Base-by-base conservation (phyloP, 371 early-diverging fungal species). In the Apophysomyces variabilis region DNA sequence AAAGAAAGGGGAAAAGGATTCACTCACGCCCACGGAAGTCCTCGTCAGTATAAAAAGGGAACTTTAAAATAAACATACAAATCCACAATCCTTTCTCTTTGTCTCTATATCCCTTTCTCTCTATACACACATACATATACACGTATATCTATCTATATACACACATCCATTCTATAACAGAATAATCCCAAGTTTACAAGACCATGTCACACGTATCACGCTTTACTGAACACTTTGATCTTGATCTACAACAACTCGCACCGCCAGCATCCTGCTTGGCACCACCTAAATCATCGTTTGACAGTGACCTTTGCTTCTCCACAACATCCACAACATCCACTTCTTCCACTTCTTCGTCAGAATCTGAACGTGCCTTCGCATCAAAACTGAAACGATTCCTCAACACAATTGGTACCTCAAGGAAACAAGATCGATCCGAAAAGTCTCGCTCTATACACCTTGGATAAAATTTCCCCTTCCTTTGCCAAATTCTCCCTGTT, bases 351-450 rank as follows among this genome's bases (percentile, higher is more conserved):
- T 26, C 54, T 21, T 50, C 54, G 1, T 9, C 54, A 21, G 54
- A 50, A 18, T 50, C 54, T 21, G 54, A 50, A 50, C 54, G 54
- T 50, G 54, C 54, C 16, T 21, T 50, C 11, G 5, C 54, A 50
- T 18, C 54, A 3, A 50, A 50, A 50, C 1, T 50, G 16, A 50
- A 50, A 21, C 54, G 54, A 26, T 50, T 50, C 54, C 54, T 50
- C 21, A 50, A 50, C 21, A 50, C n/a, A 5, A 16, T 50, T 8
- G 54, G 54, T 21, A 13, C 41, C 41, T 9, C 54, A 16, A 50
- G 21, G 11, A 50, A 45, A 11, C 46, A 7, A 13, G 46, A 45
- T 14, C 46, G 46, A 45, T 45, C 54, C 9, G 21, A 9, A 21
- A 50, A 50, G 21, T 9, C 9, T 9, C 54, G 21, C 5, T 21